Evolutionary conservation across 2,329 filamentous ascomycete genomes (phyloP), one percentile per base, ranked within the genome.

Genomic region (Fusarium sterilihyphosum): DNA sequence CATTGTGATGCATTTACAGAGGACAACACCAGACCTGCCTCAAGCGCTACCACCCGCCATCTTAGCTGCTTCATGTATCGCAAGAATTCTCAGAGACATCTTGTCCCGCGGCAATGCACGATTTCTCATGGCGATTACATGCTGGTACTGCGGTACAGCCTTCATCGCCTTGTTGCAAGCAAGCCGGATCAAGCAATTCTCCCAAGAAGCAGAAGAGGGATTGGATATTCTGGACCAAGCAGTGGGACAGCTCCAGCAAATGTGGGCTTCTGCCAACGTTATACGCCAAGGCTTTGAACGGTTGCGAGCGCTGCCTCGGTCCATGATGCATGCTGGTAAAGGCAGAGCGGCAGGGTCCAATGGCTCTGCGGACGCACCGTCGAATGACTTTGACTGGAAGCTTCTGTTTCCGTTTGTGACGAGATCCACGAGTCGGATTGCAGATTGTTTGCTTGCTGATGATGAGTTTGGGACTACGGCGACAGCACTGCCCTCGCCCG

Each of bases 121-220:
- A 2, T 86, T 84, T 49, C 78, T 86, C 2, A 84, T 83, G 80
- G 83, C 82, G 3, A 85, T 85, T 14, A 82, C 82, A 1, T 83
- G 83, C 43, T 86, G 84, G 84, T 84, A 86, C 53, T 78, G 79
- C n/a, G 81, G 81, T 0, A 84, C 82, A 2, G 83, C 84, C 1
- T 83, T 85, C 31, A 81, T 85, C 20, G 82, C 84, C 0, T 73
- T 86, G 1, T 67, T 85, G 1, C 83, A 85, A 50, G 83, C 83
- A 5, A 74, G 61, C 17, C 61, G 74, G 3, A 77, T 77, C 22
- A 53, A 64, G 2, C 74, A 77, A 9, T 69, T 77, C 17, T 60
- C 69, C 0, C 60, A 75, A 41, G 74, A 77, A 61, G 74, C 74
- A 4, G 72, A 77, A 18, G 74, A 77, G 14, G 61, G 73, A 0